Conservation (phyloP, 2,329 filamentous ascomycete genomes). For the Sarocladium brachiariae region DNA sequence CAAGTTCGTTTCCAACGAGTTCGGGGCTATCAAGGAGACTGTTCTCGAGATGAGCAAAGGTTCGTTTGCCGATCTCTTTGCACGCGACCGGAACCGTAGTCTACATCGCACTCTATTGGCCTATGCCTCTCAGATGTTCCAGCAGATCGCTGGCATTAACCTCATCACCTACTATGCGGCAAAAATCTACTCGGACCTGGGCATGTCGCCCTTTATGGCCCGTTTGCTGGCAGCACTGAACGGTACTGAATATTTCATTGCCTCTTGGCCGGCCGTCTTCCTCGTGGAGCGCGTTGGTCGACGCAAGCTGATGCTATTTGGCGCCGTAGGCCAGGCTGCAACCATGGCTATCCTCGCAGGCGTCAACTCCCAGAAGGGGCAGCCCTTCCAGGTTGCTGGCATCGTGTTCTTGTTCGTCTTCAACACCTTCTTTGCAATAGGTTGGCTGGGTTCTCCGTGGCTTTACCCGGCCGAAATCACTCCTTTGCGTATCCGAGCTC, state of each 20-base stretch:
- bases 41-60: constrained; percentile 62
- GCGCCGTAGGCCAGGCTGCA: constrained; percentile 52
- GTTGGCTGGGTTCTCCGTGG: constrained; percentile 55
- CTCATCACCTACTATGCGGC: constrained; percentile 58
- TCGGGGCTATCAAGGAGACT: constrained; percentile 55
- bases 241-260: constrained; percentile 50
- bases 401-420: constrained; percentile 62
- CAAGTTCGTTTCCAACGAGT: constrained; percentile 52
- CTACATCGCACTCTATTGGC: constrained; percentile 56
- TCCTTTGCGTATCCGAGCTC: constrained; percentile 59
- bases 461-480: constrained; percentile 62
- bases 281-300: constrained; percentile 61
- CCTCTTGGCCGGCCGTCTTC: constrained; percentile 54
- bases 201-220: constrained; percentile 46
- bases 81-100: constrained; percentile 47
- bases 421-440: constrained; percentile 51
- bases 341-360: constrained; percentile 58
- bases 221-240: constrained; percentile 45
- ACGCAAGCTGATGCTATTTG: constrained; percentile 65
- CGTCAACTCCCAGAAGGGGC: constrained; percentile 44
- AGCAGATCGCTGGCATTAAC: constrained; percentile 57
- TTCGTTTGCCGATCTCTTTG: constrained; percentile 52
- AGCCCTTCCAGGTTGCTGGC: constrained; percentile 49
- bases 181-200: constrained; percentile 49
- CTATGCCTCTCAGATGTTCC: constrained; percentile 56